Evolutionary conservation across 2,329 filamentous ascomycete genomes (phyloP).

Genomic region (Xylaria sp.): DNA sequence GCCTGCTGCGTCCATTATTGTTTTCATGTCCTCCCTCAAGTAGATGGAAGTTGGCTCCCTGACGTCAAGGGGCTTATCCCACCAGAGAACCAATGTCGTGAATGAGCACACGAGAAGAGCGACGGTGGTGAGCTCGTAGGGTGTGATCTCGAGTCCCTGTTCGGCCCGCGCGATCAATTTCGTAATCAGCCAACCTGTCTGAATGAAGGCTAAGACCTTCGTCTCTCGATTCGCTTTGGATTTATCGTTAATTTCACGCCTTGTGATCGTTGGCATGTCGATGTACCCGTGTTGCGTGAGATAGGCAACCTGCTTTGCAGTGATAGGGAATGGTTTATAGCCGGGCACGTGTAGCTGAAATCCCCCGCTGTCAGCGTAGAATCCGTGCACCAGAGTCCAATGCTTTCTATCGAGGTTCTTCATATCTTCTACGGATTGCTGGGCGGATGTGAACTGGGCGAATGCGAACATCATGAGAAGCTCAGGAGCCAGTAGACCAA

Average conservation of each 20-base stretch:
- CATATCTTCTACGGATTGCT: constrained; percentile 29
- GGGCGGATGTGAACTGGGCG: constrained; percentile 24
- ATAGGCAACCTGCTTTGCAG: constrained; percentile 26
- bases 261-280: constrained; percentile 23
- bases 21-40: constrained; percentile 3
- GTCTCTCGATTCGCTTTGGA: constrained; percentile 24
- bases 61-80: constrained; percentile 31
- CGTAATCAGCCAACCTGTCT: constrained; percentile 24
- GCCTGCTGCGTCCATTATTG: constrained; percentile 13
- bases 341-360: constrained; percentile 15
- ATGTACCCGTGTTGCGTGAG: constrained; percentile 20
- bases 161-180: constrained; percentile 22
- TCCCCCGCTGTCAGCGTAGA: constrained; percentile 32
- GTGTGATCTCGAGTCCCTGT: constrained; percentile 23
- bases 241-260: constrained; percentile 30
- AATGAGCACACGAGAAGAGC: constrained; percentile 24
- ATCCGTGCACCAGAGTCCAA: constrained; percentile 28
- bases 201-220: constrained; percentile 21
- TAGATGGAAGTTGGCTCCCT: constrained; percentile 13
- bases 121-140: constrained; percentile 27
- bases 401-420: neutral
- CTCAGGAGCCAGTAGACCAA: constrained; percentile 26
- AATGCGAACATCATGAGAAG: constrained; percentile 27
- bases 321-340: constrained; percentile 23
- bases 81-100: constrained; percentile 27